Evolutionary conservation across 1,284 basidiomycete species (phyloP), one percentile per base, ranked within the genome.

Genomic region (Fistulinella staudtii): DNA sequence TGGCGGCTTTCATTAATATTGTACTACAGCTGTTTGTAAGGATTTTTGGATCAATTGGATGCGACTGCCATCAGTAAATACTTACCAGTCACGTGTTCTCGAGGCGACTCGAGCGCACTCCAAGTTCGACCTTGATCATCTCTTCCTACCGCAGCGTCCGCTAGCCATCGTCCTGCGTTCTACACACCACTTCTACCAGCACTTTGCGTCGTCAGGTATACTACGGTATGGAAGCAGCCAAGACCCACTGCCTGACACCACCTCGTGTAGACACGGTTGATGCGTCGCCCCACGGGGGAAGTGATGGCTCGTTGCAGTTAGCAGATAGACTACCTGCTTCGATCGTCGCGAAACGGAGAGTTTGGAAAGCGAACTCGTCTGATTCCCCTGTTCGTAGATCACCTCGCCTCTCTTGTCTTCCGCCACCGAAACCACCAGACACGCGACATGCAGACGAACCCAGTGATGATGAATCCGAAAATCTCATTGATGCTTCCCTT

Each of bases 261-360:
- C 38, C 33, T 10, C 9, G 14, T 13, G 8, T 13, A 13, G 18
- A 34, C 33, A 20, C 33, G 18, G 20, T 21, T 9, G 29, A 30
- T 5, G 10, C 29, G 17, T 10, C 29, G n/a, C 29, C 29, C 33
- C 33, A 34, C 20, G 18, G 13, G 14, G 27, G 13, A 24, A 73
- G 76, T 58, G 77, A 79, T 58, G 79, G 75, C 14, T 73, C 76
- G 31, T 53, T 77, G 18, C 72, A 68, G 50, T 77, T 80, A 15
- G 78, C 79, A 21, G 79, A 80, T 64, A 77, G 74, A 57, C 69
- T 67, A 50, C 70, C 74, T 51, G 54, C 39, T 34, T 43, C 63
- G 24, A 47, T 60, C 52, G 52, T 68, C 43, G 62, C 68, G 52
- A 57, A 56, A 51, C 51, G 59, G 33, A 55, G 54, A 52, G 48